These are phyloP conservation scores for Saksenaea vasiformis DNA, from an alignment of 371 early-diverging fungal species.

Conservation along the genomic window DNA sequence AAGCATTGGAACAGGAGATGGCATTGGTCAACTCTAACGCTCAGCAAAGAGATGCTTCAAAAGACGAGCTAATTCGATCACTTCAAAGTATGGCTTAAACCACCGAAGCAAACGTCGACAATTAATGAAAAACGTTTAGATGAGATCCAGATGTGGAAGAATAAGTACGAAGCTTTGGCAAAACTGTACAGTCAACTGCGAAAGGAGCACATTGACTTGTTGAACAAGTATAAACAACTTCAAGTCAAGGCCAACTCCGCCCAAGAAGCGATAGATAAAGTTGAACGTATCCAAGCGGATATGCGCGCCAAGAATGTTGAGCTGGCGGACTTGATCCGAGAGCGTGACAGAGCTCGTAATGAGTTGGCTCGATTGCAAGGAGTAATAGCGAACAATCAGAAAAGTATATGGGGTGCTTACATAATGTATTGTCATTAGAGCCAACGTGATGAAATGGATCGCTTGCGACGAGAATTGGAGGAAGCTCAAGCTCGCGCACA, in stretches of 20 bases:
- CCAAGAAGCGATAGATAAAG: conserved; percentile 70
- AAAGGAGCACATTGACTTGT: conserved; percentile 93
- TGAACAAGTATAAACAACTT: conserved; percentile 83
- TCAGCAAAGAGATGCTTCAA: conserved; percentile 70
- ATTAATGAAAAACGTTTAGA: conserved; percentile 30
- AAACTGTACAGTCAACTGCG: conserved; percentile 94
- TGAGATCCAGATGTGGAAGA: conserved; percentile 84
- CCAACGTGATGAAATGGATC: conserved; percentile 78
- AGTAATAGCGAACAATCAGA: conserved; percentile 22
- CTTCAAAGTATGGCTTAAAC: conserved; percentile 63
- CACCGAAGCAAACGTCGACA: not conserved
- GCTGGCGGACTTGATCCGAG: conserved; percentile 81
- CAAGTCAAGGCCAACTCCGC: conserved; percentile 83
- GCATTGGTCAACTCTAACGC: conserved; percentile 67
- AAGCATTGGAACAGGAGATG: conserved; percentile 83
- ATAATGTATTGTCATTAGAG: conserved; percentile 39
- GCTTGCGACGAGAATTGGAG: conserved; percentile 78
- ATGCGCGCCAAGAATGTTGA: conserved; percentile 81
- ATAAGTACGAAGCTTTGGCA: conserved; percentile 91
- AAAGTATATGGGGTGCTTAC: not conserved
- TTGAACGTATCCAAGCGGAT: conserved; percentile 78
- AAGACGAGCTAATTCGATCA: conserved; percentile 74
- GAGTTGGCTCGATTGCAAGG: conserved; percentile 68
- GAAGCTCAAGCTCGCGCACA: conserved; percentile 73
- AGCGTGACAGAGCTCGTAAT: conserved; percentile 79